Conservation (phyloP, 805 yeast genomes). For the Candida cerambycidarum region DNA sequence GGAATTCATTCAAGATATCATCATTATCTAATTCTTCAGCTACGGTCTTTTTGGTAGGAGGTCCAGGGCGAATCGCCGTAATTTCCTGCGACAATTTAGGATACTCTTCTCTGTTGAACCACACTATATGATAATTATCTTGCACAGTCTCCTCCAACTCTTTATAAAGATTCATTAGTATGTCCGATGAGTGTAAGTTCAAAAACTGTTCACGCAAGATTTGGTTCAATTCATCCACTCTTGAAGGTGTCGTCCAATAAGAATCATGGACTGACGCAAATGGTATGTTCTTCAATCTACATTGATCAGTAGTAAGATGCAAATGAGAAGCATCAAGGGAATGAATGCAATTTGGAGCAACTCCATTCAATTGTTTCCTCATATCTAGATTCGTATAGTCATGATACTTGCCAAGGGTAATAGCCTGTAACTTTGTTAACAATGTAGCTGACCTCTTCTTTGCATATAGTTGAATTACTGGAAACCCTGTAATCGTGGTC, state of each 20-base stretch:
- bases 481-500: constrained; percentile 42
- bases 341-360: constrained; percentile 46
- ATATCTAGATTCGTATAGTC: neutral
- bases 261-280: constrained; percentile 44
- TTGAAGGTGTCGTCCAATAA: constrained; percentile 41
- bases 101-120: constrained; percentile 21
- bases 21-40: constrained; percentile 16
- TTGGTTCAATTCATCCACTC: constrained; percentile 26
- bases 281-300: constrained; percentile 19
- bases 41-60: neutral
- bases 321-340: constrained; percentile 43
- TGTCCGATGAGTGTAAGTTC: constrained; percentile 27
- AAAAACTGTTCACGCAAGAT: constrained; percentile 36
- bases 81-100: constrained; percentile 8
- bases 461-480: constrained; percentile 38
- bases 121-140: constrained; percentile 33
- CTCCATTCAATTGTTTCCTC: constrained; percentile 32
- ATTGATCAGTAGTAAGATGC: constrained; percentile 32
- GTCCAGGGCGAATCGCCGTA: neutral
- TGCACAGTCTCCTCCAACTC: constrained; percentile 26
- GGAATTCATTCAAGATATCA: neutral
- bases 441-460: constrained; percentile 1
- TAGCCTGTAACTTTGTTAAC: neutral
- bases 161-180: constrained; percentile 23
- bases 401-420: neutral